Base-by-base conservation (phyloP, 2,329 filamentous ascomycete species). In the Colletotrichum graminicola region DNA sequence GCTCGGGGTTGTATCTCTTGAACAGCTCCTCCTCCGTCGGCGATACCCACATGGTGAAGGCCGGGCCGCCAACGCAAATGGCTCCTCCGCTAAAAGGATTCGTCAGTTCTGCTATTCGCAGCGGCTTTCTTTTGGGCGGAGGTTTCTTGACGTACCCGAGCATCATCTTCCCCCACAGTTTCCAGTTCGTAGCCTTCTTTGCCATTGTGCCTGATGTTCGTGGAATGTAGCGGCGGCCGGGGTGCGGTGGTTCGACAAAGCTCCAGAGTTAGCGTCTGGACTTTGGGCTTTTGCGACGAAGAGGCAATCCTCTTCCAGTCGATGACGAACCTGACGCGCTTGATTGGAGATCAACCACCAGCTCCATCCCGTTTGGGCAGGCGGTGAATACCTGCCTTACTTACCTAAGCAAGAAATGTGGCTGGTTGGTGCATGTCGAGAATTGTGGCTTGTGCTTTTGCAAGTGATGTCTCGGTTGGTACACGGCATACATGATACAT, bases 1-100 rank as follows among this genome's bases (percentile, higher is more conserved):
- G 88, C 43, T 98, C 96, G 0, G 95, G 95, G 81, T 95, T 98
- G 84, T 98, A 98, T 82, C 88, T 90, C 84, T 94, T 87, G 86
- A 97, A 94, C 52, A 99, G 88, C 83, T 98, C 94, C 82, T 98
- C 96, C 76, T 98, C 94, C 16, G 93, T 92, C 2, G 96, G 96
- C 56, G 89, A 89, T 57, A 97, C 84, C 80, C 91, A 97, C 82
- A 91, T 89, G 54, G 95, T 92, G 64, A 98, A 84, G 21, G 92
- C 92, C 32, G 96, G 96, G 4, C 96, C 96, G 63, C 96, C 96
- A 71, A 98, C 87, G 77, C 90, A 91, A 76, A 96, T 86, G 57
- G 86, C 82, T 52, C 85, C 86, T 76, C 93, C 93, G 71, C 95
- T 98, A 66, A 32, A 34, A 60, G 47, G 41, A 18, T 45, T 75